Base-by-base conservation (phyloP, 2,329 filamentous ascomycete species). In the Boeremia exigua region DNA sequence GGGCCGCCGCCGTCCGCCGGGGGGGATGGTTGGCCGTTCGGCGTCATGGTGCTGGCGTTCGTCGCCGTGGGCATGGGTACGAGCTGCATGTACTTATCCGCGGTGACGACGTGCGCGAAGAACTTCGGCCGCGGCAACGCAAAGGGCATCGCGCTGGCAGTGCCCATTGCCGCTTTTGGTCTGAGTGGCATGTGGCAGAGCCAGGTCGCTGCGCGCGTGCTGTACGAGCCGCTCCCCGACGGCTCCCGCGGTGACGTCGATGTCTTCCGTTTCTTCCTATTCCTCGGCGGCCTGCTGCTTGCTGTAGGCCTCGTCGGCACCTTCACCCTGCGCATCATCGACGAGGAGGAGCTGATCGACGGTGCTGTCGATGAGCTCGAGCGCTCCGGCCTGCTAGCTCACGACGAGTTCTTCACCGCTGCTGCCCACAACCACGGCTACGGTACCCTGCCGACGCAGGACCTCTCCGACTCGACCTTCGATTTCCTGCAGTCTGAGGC, bases 71-170 rank as follows among this genome's bases (percentile, higher is more conserved):
- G 95, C 1, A 84, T 88, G 59, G 94, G 87, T 5, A 97, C 94
- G 0, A 91, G 90, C 62, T 86, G 86, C 74, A 92, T 98, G 86
- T 99, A 98, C 75, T 82, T 98, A 52, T 85, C 88, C 46, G 89
- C 92, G 2, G 89, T 99, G n/a, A 94, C 94, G 6, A 96, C 94
- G 0, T 96, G 92, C 71, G 95, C 95, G 32, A 99, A 99, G 86
- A 99, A 98, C 78, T 99, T 98, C 77, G 93, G 93, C 44, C 87
- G 89, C 58, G 92, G 92, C 4, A 90, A 88, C 69, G 88, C 96
- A 69, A 89, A 94, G 68, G 95, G 95, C 0, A 79, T 99, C 46
- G 94, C 96, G 57, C 82, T 99, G 51, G 93, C 94, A 1, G 83
- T 91, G 56, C 95, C 95, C 1, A 97, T 98, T 73, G 92, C 95